phyloP scores from a whole-genome alignment of 805 yeast species.

The Suhomyces sp. region DNA sequence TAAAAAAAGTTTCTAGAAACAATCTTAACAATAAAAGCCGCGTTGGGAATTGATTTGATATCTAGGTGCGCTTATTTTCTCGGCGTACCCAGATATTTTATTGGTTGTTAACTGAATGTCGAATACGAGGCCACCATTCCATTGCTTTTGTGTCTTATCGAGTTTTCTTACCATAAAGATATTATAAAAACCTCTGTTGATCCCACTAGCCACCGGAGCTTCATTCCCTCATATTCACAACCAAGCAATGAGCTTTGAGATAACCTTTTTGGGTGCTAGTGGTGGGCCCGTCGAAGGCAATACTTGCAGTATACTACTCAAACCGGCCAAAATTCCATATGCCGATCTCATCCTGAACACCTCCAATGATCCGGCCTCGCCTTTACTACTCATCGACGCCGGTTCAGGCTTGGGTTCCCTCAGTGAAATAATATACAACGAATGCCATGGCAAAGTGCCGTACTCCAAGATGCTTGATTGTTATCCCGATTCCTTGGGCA shows the following conservation, averaged over 20 bases:
- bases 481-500: constrained; percentile 30
- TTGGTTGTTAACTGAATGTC: neutral
- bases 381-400: constrained; percentile 67
- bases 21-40: neutral
- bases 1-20: neutral
- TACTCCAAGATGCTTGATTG: constrained; percentile 16
- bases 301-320: constrained; percentile 67
- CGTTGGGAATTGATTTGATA: neutral
- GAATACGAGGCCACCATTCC: neutral
- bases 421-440: constrained; percentile 37
- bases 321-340: constrained; percentile 49
- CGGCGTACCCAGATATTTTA: neutral
- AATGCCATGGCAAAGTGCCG: constrained; percentile 7
- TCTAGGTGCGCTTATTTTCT: neutral
- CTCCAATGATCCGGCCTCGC: constrained; percentile 19
- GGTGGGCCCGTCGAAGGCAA: constrained; percentile 82
- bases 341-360: constrained; percentile 22
- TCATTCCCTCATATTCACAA: too few species aligned
- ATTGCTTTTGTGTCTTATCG: neutral
- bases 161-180: neutral
- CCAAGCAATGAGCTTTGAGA: constrained; percentile 49
- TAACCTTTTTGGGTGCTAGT: constrained; percentile 70
- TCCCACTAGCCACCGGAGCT: neutral
- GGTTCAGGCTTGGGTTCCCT: constrained; percentile 69
- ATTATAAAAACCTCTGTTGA: neutral